phyloP scores from a whole-genome alignment of 2,329 filamentous ascomycete species.

The Fusarium aywerte region DNA sequence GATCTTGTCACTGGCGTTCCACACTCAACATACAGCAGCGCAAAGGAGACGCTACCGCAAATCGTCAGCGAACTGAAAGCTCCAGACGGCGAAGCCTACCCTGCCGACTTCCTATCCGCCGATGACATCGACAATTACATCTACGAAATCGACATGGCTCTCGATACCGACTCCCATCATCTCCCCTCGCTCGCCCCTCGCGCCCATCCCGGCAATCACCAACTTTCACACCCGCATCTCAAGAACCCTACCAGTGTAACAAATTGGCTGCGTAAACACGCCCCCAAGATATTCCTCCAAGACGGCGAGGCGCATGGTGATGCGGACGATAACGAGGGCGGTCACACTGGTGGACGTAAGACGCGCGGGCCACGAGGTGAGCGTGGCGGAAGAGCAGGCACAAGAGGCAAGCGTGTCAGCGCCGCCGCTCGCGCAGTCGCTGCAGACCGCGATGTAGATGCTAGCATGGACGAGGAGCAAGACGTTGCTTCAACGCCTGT shows the following conservation, averaged over 20 bases:
- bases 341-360: conserved; percentile 50
- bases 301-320: conserved; percentile 64
- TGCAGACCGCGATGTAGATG: conserved; percentile 48
- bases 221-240: conserved; percentile 55
- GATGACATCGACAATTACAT: conserved; percentile 81
- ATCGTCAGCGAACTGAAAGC: conserved; percentile 61
- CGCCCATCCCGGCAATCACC: conserved; percentile 52
- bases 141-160: conserved; percentile 67
- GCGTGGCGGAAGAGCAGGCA: conserved; percentile 54
- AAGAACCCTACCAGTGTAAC: conserved; percentile 91
- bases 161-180: conserved; percentile 56
- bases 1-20: conserved; percentile 64
- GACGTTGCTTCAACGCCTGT: conserved; percentile 50
- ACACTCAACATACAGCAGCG: conserved; percentile 62
- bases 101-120: conserved; percentile 73
- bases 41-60: conserved; percentile 72
- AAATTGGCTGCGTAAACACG: conserved; percentile 91
- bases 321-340: conserved; percentile 52
- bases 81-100: conserved; percentile 64
- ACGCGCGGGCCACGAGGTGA: conserved; percentile 50
- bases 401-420: conserved; percentile 52
- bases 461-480: conserved; percentile 55
- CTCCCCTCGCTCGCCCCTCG: conserved; percentile 64
- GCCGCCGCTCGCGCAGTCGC: conserved; percentile 39
- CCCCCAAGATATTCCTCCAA: conserved; percentile 85